Base-by-base conservation (phyloP, 2,329 filamentous ascomycete genomes). In the Whalleya microplaca region DNA sequence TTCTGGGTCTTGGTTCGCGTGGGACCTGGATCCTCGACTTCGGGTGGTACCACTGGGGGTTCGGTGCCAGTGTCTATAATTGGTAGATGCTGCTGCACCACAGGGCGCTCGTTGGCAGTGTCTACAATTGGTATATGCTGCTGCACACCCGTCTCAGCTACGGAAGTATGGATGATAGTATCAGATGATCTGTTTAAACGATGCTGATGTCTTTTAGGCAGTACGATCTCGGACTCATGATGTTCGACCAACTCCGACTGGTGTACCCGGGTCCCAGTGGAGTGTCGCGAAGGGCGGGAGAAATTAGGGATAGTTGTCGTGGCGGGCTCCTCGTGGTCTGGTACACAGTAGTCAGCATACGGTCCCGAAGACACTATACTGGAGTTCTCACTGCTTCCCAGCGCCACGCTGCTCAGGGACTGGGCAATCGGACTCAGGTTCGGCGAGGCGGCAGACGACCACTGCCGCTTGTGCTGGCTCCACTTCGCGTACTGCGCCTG, bases 381-480 rank as follows among this genome's bases (percentile, higher is more conserved):
- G 19, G 54, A 54, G 42, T 21, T 59, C 64, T 62, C 53, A 68
- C 65, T 61, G 51, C 49, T 61, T 42, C 54, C 58, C 21, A 55
- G 14, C 41, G 57, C 55, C 56, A 66, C 64, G 59, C 66, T 71
- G 41, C 62, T 59, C 27, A 65, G 42, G 7, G 79, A 81, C 65
- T 81, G 76, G 19, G 75, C 69, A 49, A 83, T 81, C 12, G 80
- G 79, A 48, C 78, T 82, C 45, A 84, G 64, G 7, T 71, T 70
- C 10, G 81, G 80, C 56, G 82, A 79, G 21, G 76, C 77, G 1
- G 76, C 76, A 2, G 80, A 83, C 3, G 78, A 81, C 82, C 81
- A 84, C 52, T 80, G 76, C 19, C 75, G 73, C 1, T 72, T 73
- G 21, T 77, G 73, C 21, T 74, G 74, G 52, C 71, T 75, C 82